Evolutionary conservation across 441 rosid genomes (phyloP).

Genomic region (Jatropha podagrica): DNA sequence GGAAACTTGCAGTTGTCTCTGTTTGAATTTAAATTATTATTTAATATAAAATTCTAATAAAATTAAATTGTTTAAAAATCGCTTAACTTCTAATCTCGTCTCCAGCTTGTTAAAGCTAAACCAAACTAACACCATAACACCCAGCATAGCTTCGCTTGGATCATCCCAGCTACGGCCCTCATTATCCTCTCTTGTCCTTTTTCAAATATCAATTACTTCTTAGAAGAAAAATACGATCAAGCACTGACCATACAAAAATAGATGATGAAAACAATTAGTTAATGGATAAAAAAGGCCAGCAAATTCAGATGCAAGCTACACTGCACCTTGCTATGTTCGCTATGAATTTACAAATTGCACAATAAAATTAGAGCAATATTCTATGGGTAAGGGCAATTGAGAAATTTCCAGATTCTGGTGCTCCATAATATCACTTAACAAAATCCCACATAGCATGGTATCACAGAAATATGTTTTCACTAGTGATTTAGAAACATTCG

Average conservation of each 20-base stretch:
- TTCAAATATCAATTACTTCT: neutral
- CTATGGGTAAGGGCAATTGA: neutral
- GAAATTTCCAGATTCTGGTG: neutral
- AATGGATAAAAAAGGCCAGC: neutral
- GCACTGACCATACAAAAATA: neutral
- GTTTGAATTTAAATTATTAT: neutral
- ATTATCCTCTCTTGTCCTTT: neutral
- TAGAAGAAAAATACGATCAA: neutral
- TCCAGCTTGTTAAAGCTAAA: neutral
- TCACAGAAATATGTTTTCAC: neutral
- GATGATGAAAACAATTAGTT: neutral
- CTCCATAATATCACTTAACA: neutral
- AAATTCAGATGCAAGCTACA: neutral
- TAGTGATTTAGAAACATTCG: neutral
- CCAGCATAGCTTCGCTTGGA: neutral
- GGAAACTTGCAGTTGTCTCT: neutral
- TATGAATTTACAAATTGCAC: neutral
- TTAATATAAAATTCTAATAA: neutral
- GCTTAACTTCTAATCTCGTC: neutral
- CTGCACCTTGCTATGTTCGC: neutral
- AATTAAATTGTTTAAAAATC: neutral
- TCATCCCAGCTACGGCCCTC: neutral
- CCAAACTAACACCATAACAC: neutral
- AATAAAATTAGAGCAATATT: neutral
- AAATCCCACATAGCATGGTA: neutral